Conservation (phyloP, 148 eudicot genomes). For the Nyssa sinensis region DNA sequence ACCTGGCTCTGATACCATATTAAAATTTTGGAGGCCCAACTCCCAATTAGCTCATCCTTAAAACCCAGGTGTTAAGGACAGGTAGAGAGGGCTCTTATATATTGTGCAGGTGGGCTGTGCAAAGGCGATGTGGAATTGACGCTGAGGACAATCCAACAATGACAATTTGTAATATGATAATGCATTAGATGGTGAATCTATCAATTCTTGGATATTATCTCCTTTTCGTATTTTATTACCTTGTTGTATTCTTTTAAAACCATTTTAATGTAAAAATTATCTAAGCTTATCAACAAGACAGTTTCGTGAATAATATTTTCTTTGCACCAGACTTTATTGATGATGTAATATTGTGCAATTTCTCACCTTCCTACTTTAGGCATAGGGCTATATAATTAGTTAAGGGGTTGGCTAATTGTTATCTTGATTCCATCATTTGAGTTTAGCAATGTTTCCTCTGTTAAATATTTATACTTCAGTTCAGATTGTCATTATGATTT, state of each 20-base stretch:
- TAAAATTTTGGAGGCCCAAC: too few species aligned
- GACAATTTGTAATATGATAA: too few species aligned
- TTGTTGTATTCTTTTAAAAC: background rate
- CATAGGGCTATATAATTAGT: too few species aligned
- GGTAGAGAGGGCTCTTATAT: too few species aligned
- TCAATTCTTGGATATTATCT: background rate
- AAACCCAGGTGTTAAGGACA: too few species aligned
- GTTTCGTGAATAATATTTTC: too few species aligned
- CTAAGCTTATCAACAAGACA: background rate
- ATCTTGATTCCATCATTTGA: background rate
- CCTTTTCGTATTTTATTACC: background rate
- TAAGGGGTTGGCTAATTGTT: background rate
- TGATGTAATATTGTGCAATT: background rate
- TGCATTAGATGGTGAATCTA: background rate
- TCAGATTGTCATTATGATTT: background rate
- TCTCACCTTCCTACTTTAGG: slow-evolving; percentile 6
- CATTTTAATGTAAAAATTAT: background rate
- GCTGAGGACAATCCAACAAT: too few species aligned
- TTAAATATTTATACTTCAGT: slow-evolving; percentile 11
- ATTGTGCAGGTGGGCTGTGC: too few species aligned
- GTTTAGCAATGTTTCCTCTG: background rate
- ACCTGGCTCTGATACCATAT: too few species aligned
- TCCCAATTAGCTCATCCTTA: too few species aligned
- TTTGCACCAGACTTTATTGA: background rate
- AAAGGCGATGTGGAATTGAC: too few species aligned